Conservation (phyloP, 2,329 filamentous ascomycete genomes). For the Fusarium multiceps region DNA sequence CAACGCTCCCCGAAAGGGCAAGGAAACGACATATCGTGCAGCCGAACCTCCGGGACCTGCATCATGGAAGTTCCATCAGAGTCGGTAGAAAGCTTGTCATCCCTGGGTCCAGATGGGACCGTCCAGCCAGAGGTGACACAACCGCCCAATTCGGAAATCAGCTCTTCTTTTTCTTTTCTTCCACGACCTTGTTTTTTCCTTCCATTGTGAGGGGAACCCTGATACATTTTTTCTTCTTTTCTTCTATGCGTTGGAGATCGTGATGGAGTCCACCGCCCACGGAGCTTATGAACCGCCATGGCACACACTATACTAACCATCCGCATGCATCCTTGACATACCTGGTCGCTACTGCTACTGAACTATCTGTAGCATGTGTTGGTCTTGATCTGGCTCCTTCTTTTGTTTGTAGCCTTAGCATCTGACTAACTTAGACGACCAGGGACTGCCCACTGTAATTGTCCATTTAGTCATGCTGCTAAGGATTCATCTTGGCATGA, state of each 20-base stretch:
- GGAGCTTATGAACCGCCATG: constrained; percentile 22
- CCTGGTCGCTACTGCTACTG: background rate
- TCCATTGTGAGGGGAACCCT: constrained; percentile 25
- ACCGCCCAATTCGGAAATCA: constrained; percentile 47
- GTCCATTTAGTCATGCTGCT: constrained; percentile 4
- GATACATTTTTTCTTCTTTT: background rate
- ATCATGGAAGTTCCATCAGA: constrained; percentile 34
- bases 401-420: background rate
- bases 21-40: constrained; percentile 50
- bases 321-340: constrained; percentile 2
- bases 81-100: constrained; percentile 43
- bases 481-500: background rate
- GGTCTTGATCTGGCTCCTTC: background rate
- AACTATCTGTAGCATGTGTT: background rate
- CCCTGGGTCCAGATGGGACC: constrained; percentile 10
- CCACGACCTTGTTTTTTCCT: constrained; percentile 1
- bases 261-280: constrained; percentile 4
- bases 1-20: constrained; percentile 47
- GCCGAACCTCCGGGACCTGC: constrained; percentile 45
- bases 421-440: background rate
- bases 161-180: constrained; percentile 20
- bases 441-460: background rate
- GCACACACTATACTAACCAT: constrained; percentile 5
- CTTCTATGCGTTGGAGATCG: constrained; percentile 22
- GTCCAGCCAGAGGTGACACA: constrained; percentile 43